These are phyloP conservation scores for Phialocephala subalpina DNA, from an alignment of 2,329 filamentous ascomycete species.

Conservation along the genomic window DNA sequence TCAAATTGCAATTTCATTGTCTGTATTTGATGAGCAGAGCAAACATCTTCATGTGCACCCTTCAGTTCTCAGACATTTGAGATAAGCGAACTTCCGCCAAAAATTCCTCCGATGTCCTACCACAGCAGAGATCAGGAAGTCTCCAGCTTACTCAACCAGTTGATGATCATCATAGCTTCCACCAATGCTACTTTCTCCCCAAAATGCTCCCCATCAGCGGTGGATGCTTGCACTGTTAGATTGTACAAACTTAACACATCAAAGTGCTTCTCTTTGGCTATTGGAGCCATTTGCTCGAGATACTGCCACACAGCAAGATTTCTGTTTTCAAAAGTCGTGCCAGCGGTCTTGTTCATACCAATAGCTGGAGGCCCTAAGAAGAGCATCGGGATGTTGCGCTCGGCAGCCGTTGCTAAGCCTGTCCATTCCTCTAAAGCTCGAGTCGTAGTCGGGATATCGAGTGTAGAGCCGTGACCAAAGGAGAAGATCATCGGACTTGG, in stretches of 20 bases:
- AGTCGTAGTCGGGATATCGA: slow-evolving; percentile 42
- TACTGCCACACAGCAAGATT: slow-evolving; percentile 47
- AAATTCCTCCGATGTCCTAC: not conserved
- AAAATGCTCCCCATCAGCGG: slow-evolving; percentile 48
- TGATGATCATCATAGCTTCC: slow-evolving; percentile 48
- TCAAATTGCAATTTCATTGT: slow-evolving; percentile 12
- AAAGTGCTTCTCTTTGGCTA: slow-evolving; percentile 46
- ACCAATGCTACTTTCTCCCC: slow-evolving; percentile 50
- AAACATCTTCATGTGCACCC: not conserved
- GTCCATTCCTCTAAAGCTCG: slow-evolving; percentile 51
- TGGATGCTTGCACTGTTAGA: slow-evolving; percentile 49
- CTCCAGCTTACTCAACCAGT: slow-evolving; percentile 46
- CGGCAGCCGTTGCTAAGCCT: slow-evolving; percentile 44
- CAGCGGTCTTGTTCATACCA: slow-evolving; percentile 14
- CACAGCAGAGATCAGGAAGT: slow-evolving; percentile 32
- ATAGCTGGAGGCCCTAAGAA: slow-evolving; percentile 50
- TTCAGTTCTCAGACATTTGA: not conserved
- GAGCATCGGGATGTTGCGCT: slow-evolving; percentile 50
- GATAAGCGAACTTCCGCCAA: not conserved
- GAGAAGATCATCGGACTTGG: slow-evolving; percentile 51
- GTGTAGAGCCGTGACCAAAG: slow-evolving; percentile 41
- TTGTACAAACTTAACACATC: slow-evolving; percentile 54
- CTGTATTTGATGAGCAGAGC: slow-evolving; percentile 4
- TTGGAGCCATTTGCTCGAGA: slow-evolving; percentile 42
- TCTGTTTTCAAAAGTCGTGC: slow-evolving; percentile 7